Base-by-base conservation (phyloP, 2,329 filamentous ascomycete species). In the Exophiala mesophila region DNA sequence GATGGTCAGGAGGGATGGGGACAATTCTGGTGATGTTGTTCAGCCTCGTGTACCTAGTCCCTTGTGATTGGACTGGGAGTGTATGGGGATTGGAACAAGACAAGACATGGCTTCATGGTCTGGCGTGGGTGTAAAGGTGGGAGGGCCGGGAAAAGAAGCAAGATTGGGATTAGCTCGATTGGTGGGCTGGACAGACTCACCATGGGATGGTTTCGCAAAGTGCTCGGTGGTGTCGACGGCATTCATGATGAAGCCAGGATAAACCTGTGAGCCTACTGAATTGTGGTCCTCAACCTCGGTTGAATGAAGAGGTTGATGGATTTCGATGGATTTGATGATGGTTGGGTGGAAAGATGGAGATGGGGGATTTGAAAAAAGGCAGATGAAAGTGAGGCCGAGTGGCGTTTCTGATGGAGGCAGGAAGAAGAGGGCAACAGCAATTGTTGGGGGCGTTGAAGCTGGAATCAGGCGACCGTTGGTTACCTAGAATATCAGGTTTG, bases 1-100 rank as follows among this genome's bases (percentile, higher is more conserved):
- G 58, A 98, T 82, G 55, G 88, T 84, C 39, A 96, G 80, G 24
- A 98, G 81, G 10, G 90, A 94, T 1, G 92, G 87, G 8, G 77
- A 68, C 28, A 74, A 71, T 29, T 50, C 43, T 31, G 31, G 18
- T 2, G 15, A 35, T 18, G 2, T 10, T 23, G 23, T 26, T 26
- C 23, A 26, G 23, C 23, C 23, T 26, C 12, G 23, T 26, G 12
- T 26, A 26, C 12, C 7, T 26, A 26, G 23, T 7, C 7, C 23
- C 23, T 26, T 12, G 23, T 26, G 7, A 26, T 26, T 15, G 31
- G 31, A 31, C 5, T 5, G 5, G 13, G 13, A 35, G 5, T 35
- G 32, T 7, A 17, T 35, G 32, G 15, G 32, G 31, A 37, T 36
- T 41, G 31, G 42, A 28, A 6, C 16, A 23, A 30, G 19, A 34